These are phyloP conservation scores for Pharnaceum exiguum DNA, from an alignment of 148 eudicot genomes.

Conservation along the genomic window DNA sequence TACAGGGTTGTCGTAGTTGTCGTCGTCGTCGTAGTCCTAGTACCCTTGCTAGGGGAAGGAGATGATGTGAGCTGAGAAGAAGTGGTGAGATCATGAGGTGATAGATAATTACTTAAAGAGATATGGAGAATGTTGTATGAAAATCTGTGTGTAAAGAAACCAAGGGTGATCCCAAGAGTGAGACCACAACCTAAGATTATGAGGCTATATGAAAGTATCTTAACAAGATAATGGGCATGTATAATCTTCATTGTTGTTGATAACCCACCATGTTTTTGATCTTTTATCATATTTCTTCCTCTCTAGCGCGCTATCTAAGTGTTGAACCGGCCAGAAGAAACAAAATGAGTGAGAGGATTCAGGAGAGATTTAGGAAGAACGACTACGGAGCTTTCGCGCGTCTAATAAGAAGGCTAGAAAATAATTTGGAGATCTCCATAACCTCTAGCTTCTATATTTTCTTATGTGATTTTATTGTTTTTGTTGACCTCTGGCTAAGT, in stretches of 20 bases:
- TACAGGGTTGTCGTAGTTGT: too few species aligned
- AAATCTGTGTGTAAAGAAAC: conserved; percentile 4
- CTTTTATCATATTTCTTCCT: conserved; percentile 4
- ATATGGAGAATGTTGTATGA: neutral
- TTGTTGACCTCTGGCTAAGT: neutral
- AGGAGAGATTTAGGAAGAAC: neutral
- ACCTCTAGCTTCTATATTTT: too few species aligned
- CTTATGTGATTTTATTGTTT: too few species aligned
- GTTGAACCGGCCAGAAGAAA: neutral
- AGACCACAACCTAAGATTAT: conserved; percentile 8
- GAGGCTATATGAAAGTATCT: conserved; percentile 11
- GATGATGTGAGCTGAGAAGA: neutral
- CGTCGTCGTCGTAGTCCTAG: too few species aligned
- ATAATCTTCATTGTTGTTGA: conserved; percentile 7
- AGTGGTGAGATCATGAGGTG: conserved; percentile 5
- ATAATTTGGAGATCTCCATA: neutral
- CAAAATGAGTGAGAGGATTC: neutral
- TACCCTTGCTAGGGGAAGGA: neutral
- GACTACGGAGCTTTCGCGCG: neutral
- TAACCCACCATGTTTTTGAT: neutral
- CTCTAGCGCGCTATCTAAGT: too few species aligned
- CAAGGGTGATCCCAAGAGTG: conserved; percentile 15
- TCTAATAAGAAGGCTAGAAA: neutral
- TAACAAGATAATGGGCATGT: conserved; percentile 9
- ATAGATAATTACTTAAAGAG: too few species aligned